phyloP scores from a whole-genome alignment of 345 rosid genomes.

The Noccaea bulbosa region DNA sequence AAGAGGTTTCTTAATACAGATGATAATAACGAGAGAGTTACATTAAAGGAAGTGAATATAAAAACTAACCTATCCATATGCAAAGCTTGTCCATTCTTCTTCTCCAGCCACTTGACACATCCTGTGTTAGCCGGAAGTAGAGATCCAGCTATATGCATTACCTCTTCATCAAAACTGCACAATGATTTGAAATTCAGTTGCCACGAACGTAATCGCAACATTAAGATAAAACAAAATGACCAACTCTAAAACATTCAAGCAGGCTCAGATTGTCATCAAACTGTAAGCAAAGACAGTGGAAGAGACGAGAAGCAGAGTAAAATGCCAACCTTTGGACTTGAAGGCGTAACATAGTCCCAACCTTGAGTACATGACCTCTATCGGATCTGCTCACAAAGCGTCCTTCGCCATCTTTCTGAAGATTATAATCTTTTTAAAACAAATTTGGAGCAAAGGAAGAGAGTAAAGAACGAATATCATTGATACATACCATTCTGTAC shows the following conservation, averaged over 20 bases:
- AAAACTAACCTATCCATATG: constrained; percentile 47
- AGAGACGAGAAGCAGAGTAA: neutral
- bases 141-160: constrained; percentile 72
- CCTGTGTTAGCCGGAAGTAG: constrained; percentile 61
- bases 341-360: constrained; percentile 75
- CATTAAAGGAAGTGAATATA: neutral
- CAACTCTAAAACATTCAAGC: neutral
- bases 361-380: constrained; percentile 64
- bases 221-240: neutral
- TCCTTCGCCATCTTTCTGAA: constrained; percentile 62
- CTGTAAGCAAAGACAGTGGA: neutral
- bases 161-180: constrained; percentile 79
- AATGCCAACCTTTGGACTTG: constrained; percentile 68
- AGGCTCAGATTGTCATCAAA: neutral
- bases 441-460: neutral
- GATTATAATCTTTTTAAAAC: neutral
- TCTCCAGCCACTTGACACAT: constrained; percentile 64
- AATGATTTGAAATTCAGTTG: neutral
- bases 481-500: constrained; percentile 53
- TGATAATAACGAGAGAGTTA: constrained; percentile 10
- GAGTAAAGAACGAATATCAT: neutral
- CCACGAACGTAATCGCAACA: neutral
- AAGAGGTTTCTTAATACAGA: neutral
- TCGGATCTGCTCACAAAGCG: constrained; percentile 59
- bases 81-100: constrained; percentile 43